Base-by-base conservation (phyloP, 1,284 basidiomycete species). In the Trichosporon sp. region DNA sequence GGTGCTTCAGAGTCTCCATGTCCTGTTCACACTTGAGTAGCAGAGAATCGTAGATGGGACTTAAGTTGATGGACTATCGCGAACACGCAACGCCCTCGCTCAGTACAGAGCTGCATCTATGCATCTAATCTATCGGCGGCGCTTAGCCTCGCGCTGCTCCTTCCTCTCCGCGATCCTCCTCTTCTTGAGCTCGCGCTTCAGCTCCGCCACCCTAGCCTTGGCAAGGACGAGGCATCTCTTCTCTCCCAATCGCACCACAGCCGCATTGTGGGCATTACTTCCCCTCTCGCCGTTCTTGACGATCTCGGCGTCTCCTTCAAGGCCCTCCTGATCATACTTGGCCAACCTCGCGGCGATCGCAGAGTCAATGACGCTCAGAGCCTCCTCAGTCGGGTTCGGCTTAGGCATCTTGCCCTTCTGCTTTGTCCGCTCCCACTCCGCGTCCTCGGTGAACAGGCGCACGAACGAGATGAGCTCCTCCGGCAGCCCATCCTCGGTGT, bases 371-470 rank as follows among this genome's bases (percentile, higher is more conserved):
- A 87, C 64, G 31, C 66, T 63, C n/a, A 78, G 60, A 1, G 76
- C 72, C 2, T 65, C 58, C 0, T 74, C 72, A 61, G 89, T 87
- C 1, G 88, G 69, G 61, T 85, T 88, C 0, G 89, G 84, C 72
- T 89, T 91, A 0, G 95, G 95, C 2, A 90, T 84, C 73, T 89
- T 92, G 33, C 87, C 85, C 76, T 90, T 95, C 32, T 81, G 79
- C 64, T 82, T 82, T 0, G 84, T 82, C 66, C 85, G 87, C 44
- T 84, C 81, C 85, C 89, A 95, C 54, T 91, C 89, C 0, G 81
- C 75, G 1, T 86, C 77, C 21, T 89, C 80, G 4, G 86, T 77
- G 2, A 96, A 84, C 7, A 96, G 82, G 10, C 88, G 86, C 36
- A 85, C 83, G 58, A 96, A 86, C 0, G 89, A 87, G 23, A 91